Percentiles rank a stretch among this genome's conserved stretches.
These are phyloP conservation scores for Apophysomyces ossiformis DNA, from an alignment of 371 early-diverging fungal genomes.

Conservation along the genomic window DNA sequence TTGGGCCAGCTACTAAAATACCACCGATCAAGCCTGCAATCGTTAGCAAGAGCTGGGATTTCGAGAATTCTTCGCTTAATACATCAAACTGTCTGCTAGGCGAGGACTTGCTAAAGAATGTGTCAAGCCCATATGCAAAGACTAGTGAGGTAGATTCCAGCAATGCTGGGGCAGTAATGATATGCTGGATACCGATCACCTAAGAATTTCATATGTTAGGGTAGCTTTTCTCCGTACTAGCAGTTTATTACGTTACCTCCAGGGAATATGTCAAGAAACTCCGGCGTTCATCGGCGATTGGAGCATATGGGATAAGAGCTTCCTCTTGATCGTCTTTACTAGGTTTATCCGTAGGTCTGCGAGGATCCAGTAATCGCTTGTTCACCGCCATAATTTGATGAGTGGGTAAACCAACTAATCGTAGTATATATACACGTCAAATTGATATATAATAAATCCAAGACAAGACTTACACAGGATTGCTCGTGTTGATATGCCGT, in stretches of 20 bases:
- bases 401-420: slow-evolving; percentile 67
- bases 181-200: slow-evolving; percentile 68
- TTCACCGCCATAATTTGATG: slow-evolving; percentile 78
- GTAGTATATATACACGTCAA: slow-evolving; percentile 3
- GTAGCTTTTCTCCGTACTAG: neutral
- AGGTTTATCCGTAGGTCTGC: slow-evolving; percentile 72
- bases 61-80: slow-evolving; percentile 89
- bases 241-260: slow-evolving; percentile 40
- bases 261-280: slow-evolving; percentile 75
- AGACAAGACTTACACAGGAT: slow-evolving; percentile 64
- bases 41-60: slow-evolving; percentile 79
- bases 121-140: slow-evolving; percentile 85
- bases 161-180: slow-evolving; percentile 75
- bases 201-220: neutral
- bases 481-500: slow-evolving; percentile 87
- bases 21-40: slow-evolving; percentile 76
- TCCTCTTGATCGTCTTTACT: slow-evolving; percentile 82
- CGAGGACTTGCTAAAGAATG: slow-evolving; percentile 81
- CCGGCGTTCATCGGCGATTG: slow-evolving; percentile 73
- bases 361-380: slow-evolving; percentile 84
- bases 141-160: slow-evolving; percentile 95
- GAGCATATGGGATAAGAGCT: slow-evolving; percentile 76
- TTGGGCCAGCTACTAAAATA: slow-evolving; percentile 70
- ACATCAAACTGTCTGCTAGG: slow-evolving; percentile 94
- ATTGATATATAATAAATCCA: neutral